Evolutionary conservation across 78 protist genomes (phyloP), one percentile per base, ranked within the genome.

Genomic region (Goniomonas avonlea): DNA sequence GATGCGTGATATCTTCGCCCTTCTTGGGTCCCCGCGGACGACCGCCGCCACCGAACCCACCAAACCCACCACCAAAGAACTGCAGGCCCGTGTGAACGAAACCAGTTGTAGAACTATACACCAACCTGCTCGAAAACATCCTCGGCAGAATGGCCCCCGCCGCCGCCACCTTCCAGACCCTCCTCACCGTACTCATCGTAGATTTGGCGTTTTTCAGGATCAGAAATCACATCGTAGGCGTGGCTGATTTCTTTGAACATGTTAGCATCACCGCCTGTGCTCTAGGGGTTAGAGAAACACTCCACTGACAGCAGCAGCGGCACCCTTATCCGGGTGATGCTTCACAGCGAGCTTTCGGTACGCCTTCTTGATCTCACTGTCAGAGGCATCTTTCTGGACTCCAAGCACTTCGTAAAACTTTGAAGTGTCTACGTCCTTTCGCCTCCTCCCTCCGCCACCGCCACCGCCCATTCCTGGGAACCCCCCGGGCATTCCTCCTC

Each of bases 111-210:
- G 5, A 68, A 20, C 66, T 35, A 11, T 31, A 59, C 40, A 59
- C n/a, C 66, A 59, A 31, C 23, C 66, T 59, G 38, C 76, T 69
- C 76, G 55, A 68, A 68, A 39, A 68, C 43, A 35, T 68, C 75
- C 21, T 68, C 59, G 39, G 75, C 58, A 39, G 27, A 37, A 29
- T 69, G 60, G 1, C 79, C 79, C 5, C 77, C 82, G 82, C 94
- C 99, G 35, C 98, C 98, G 63, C 94, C 97, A 77, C 86, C 82
- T 86, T 93, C 89, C 25, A 92, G 82, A 18, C 98, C 98, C 70
- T 90, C 74, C 85, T 92, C 89, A 25, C 83, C 77, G 77, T 81
- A 89, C 9, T 87, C 88, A 41, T 77, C 70, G 29, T 37, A 43
- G 32, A 77, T 61, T 53, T 41, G 40, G 34, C 73, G 27, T 18